phyloP scores from a whole-genome alignment of 495 filamentous ascomycete species.

The Penicillium riverlandense region DNA sequence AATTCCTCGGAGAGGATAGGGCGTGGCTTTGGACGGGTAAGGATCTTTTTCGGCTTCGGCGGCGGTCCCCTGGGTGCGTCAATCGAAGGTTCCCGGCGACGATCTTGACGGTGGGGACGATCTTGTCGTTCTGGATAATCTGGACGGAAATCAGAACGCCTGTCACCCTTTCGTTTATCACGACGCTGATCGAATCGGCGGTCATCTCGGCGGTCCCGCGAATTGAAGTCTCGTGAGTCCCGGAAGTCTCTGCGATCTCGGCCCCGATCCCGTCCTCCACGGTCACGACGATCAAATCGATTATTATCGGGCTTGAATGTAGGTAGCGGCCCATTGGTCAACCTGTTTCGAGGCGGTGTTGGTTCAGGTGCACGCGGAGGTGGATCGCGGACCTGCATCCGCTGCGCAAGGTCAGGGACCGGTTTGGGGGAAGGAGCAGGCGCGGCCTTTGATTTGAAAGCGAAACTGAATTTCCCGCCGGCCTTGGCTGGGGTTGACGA shows the following conservation, averaged over 20 bases:
- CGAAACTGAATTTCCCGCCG: conserved; percentile 78
- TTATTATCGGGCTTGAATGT: conserved; percentile 37
- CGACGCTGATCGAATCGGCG: conserved; percentile 31
- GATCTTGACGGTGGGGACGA: conserved; percentile 22
- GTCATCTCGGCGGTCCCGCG: conserved; percentile 40
- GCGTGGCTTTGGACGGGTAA: conserved; percentile 63
- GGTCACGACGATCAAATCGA: conserved; percentile 34
- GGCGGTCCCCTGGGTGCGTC: conserved; percentile 21
- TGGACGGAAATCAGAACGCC: conserved; percentile 26
- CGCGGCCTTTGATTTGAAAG: conserved; percentile 68
- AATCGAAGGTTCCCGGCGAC: conserved; percentile 29
- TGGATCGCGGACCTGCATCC: conserved; percentile 53
- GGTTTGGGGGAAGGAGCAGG: conserved; percentile 54
- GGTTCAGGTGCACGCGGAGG: conserved; percentile 30
- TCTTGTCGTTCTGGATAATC: conserved; percentile 9
- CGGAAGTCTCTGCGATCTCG: conserved; percentile 32
- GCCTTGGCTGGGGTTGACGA: conserved; percentile 46
- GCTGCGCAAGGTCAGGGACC: conserved; percentile 60
- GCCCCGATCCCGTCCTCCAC: conserved; percentile 37
- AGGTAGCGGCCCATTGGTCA: conserved; percentile 31
- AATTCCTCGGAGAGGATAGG: conserved; percentile 65
- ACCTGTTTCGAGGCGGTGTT: conserved; percentile 24
- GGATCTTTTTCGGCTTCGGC: conserved; percentile 59
- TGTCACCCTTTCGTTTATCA: conserved; percentile 29
- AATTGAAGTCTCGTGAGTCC: conserved; percentile 43